These are phyloP conservation scores for Thelonectria olida DNA, from an alignment of 2,329 filamentous ascomycete genomes.

Conservation along the genomic window DNA sequence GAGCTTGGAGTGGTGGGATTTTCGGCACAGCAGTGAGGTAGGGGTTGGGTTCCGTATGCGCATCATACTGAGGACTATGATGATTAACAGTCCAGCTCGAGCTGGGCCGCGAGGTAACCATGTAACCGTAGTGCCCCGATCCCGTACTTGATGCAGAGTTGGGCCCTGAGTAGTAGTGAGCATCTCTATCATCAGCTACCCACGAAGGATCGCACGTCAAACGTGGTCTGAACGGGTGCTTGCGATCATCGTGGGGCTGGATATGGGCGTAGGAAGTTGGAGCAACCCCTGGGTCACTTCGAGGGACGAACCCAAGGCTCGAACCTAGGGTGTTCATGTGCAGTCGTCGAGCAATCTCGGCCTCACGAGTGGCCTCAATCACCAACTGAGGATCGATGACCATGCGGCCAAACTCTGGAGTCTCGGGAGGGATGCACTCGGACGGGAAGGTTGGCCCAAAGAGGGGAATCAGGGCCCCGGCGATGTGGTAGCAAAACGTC, in stretches of 20 bases:
- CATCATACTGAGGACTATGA: constrained; percentile 31
- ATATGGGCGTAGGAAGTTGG: constrained; percentile 19
- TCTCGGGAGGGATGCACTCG: constrained; percentile 72
- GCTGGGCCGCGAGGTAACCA: constrained; percentile 36
- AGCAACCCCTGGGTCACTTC: constrained; percentile 22
- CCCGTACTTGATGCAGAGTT: constrained; percentile 42
- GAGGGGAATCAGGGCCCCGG: constrained; percentile 86
- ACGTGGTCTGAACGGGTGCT: constrained; percentile 28
- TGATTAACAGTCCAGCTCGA: constrained; percentile 33
- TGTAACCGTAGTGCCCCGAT: constrained; percentile 39
- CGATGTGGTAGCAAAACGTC: constrained; percentile 88
- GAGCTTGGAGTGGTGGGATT: constrained; percentile 22
- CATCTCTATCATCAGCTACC: constrained; percentile 30
- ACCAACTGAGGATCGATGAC: constrained; percentile 69
- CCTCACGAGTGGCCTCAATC: constrained; percentile 59
- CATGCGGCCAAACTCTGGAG: constrained; percentile 73
- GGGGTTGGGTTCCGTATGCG: constrained; percentile 21
- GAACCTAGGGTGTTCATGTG: constrained; percentile 23
- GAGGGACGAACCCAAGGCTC: constrained; percentile 28
- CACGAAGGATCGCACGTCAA: constrained; percentile 36
- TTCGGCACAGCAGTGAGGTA: constrained; percentile 36
- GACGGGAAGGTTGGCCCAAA: constrained; percentile 86
- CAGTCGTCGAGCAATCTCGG: constrained; percentile 41
- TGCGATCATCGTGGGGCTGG: constrained; percentile 30
- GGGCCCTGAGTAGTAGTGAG: constrained; percentile 33